A percentile compares a stretch with the other conserved stretches of the same genome.
phyloP scores from a whole-genome alignment of 208 protist species.

The Leishmania martiniquensis region DNA sequence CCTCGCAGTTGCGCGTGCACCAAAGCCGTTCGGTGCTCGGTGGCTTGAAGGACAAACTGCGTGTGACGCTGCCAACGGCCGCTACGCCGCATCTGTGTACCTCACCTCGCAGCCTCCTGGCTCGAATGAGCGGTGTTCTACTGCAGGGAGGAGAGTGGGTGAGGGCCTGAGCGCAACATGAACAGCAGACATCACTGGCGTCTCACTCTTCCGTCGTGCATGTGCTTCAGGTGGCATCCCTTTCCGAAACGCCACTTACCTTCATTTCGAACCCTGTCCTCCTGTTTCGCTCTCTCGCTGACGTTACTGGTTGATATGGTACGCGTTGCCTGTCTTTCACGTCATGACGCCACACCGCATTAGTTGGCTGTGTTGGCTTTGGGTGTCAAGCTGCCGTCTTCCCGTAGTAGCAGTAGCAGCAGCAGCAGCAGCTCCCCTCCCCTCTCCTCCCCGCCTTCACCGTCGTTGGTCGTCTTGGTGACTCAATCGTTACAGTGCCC shows the following conservation, averaged over 20 bases:
- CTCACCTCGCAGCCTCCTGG: not conserved
- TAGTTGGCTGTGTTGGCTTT: not conserved
- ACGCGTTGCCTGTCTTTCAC: not conserved
- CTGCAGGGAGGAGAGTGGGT: not conserved
- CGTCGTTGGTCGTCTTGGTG: not conserved
- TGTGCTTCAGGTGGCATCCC: not conserved
- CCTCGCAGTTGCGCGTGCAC: not conserved
- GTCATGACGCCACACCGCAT: not conserved
- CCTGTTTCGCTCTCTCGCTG: not conserved
- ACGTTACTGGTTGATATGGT: not conserved
- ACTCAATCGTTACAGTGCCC: not conserved
- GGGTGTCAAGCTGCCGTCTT: not conserved
- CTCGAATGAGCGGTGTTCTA: not conserved
- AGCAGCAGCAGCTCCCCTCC: not conserved
- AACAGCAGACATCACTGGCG: not conserved
- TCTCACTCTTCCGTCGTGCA: not conserved
- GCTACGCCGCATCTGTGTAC: not conserved
- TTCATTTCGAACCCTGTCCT: not conserved
- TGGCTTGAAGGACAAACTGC: not conserved
- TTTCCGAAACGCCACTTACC: not conserved
- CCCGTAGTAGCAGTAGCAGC: not conserved
- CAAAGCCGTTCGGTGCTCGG: not conserved
- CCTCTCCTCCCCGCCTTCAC: not conserved
- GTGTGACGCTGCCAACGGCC: not conserved
- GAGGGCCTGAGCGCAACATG: not conserved